Evolutionary conservation across 2,329 filamentous ascomycete species (phyloP).

Genomic region (Periglandula ipomoeae): DNA sequence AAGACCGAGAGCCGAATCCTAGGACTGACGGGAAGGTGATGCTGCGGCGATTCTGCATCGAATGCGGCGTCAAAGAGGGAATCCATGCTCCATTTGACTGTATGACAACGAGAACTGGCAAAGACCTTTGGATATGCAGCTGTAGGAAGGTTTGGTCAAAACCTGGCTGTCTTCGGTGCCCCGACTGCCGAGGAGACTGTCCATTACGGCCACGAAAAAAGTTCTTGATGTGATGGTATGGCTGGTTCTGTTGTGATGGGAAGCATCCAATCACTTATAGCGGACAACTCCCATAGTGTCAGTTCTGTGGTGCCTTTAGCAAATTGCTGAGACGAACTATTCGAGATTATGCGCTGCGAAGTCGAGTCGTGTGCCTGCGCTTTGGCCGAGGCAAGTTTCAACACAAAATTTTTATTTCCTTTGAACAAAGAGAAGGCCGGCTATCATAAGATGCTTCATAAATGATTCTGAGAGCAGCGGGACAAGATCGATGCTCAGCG

Average conservation of each 20-base stretch:
- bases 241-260: not conserved
- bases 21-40: slow-evolving; percentile 19
- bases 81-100: slow-evolving; percentile 28
- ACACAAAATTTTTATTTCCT: too few relatives aligned
- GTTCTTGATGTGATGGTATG: slow-evolving; percentile 11
- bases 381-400: too few relatives aligned
- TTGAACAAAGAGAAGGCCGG: too few relatives aligned
- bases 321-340: too few relatives aligned
- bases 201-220: slow-evolving; percentile 26
- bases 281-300: too few relatives aligned
- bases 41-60: slow-evolving; percentile 32
- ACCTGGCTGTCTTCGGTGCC: slow-evolving; percentile 24
- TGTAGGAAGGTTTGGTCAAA: slow-evolving; percentile 29
- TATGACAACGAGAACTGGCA: slow-evolving; percentile 26
- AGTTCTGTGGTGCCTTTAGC: too few relatives aligned
- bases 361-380: too few relatives aligned
- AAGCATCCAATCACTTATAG: not conserved
- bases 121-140: slow-evolving; percentile 31
- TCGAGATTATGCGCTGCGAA: too few relatives aligned
- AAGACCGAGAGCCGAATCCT: slow-evolving; percentile 18
- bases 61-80: slow-evolving; percentile 29
- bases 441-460: too few relatives aligned
- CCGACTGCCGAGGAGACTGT: slow-evolving; percentile 25
- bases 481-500: too few relatives aligned
- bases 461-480: too few relatives aligned